Evolutionary conservation across 2,329 filamentous ascomycete genomes (phyloP).

Genomic region (Emericellopsis cladophorae): DNA sequence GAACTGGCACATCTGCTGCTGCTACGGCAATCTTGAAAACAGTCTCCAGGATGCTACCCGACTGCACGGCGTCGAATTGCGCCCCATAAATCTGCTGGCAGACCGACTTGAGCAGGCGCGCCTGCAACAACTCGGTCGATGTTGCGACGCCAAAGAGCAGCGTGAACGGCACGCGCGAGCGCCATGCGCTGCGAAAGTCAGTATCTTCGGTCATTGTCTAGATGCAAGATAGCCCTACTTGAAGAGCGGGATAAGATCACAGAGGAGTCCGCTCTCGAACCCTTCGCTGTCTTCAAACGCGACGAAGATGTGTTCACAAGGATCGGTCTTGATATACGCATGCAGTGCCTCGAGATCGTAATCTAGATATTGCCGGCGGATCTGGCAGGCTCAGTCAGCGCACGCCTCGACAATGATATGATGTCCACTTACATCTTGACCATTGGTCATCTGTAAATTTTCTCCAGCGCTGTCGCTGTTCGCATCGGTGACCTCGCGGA

Average conservation of each 20-base stretch:
- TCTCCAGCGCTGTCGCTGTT: slow-evolving; percentile 51
- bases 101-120: slow-evolving; percentile 56
- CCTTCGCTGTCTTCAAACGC: slow-evolving; percentile 74
- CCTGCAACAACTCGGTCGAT: slow-evolving; percentile 67
- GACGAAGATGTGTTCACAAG: slow-evolving; percentile 50
- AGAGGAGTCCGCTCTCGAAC: slow-evolving; percentile 61
- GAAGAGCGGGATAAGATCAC: slow-evolving; percentile 57
- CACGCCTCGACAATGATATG: not conserved
- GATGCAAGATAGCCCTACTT: slow-evolving; percentile 31
- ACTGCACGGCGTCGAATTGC: slow-evolving; percentile 68
- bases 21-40: slow-evolving; percentile 56
- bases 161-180: slow-evolving; percentile 63
- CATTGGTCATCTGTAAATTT: slow-evolving; percentile 24
- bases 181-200: slow-evolving; percentile 37
- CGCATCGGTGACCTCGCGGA: slow-evolving; percentile 48
- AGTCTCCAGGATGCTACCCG: slow-evolving; percentile 57
- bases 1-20: slow-evolving; percentile 39
- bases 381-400: slow-evolving; percentile 5
- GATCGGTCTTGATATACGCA: slow-evolving; percentile 40
- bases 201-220: not conserved
- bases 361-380: slow-evolving; percentile 45
- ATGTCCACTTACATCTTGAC: slow-evolving; percentile 29
- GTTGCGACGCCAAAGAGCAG: slow-evolving; percentile 72
- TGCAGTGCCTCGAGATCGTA: slow-evolving; percentile 67
- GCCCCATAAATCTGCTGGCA: slow-evolving; percentile 55